Evolutionary conservation across 2,329 filamentous ascomycete genomes (phyloP).

Genomic region (Colletotrichum orchidophilum): DNA sequence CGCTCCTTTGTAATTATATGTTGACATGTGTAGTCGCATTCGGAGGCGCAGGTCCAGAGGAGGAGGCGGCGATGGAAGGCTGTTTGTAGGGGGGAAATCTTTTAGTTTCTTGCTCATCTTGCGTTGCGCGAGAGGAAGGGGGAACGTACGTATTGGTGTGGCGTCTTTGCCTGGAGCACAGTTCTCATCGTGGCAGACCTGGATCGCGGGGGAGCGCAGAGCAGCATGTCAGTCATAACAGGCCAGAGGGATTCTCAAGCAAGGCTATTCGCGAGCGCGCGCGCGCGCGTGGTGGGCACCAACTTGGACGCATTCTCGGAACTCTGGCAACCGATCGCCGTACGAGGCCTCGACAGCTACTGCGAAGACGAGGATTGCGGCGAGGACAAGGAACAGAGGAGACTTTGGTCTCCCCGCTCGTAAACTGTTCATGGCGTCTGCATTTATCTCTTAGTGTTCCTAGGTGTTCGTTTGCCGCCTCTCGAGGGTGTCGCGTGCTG

Average conservation of each 20-base stretch:
- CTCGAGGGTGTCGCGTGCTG: neutral
- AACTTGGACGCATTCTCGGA: constrained; percentile 87
- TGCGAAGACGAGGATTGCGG: constrained; percentile 51
- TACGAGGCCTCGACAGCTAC: constrained; percentile 72
- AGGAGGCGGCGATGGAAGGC: constrained; percentile 87
- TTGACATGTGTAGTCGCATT: constrained; percentile 99
- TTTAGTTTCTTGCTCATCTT: constrained; percentile 19
- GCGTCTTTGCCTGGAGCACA: constrained; percentile 70
- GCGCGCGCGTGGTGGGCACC: constrained; percentile 38
- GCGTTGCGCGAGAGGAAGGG: neutral
- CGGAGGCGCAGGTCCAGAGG: constrained; percentile 89
- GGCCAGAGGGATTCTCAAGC: neutral
- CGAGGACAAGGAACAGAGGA: constrained; percentile 40
- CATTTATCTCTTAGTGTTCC: constrained; percentile 14
- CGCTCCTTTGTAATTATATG: constrained; percentile 85
- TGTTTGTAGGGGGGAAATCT: constrained; percentile 46
- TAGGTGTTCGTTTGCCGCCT: neutral
- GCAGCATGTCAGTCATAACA: constrained; percentile 14
- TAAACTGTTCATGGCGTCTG: constrained; percentile 28
- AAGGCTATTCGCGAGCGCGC: neutral
- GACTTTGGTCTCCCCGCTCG: constrained; percentile 31
- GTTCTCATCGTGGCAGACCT: constrained; percentile 86
- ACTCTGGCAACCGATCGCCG: constrained; percentile 88
- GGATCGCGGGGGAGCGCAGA: constrained; percentile 8
- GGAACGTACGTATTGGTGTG: constrained; percentile 74